Percentiles rank a stretch among this genome's conserved stretches.
Evolutionary conservation across 371 early-diverging fungal genomes (phyloP).

Genomic region (Globomyces sp.): DNA sequence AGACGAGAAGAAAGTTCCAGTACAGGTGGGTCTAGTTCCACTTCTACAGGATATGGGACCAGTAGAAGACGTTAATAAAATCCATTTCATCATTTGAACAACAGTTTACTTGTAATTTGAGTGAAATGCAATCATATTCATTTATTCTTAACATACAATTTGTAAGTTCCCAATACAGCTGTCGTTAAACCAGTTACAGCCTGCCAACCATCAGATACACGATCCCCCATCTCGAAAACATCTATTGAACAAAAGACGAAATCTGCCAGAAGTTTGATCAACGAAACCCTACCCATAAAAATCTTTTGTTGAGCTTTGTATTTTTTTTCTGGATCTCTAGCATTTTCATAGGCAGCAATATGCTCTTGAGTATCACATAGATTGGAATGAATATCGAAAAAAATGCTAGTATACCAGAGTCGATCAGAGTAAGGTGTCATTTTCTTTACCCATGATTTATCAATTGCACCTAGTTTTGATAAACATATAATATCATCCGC

Average conservation of each 20-base stretch:
- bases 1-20: background rate
- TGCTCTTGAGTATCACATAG: slow-evolving; percentile 15
- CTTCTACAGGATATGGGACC: background rate
- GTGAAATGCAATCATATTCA: slow-evolving; percentile 7
- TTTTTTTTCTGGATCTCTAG: slow-evolving; percentile 9
- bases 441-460: slow-evolving; percentile 27
- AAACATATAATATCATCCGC: slow-evolving; percentile 74
- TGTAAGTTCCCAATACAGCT: slow-evolving; percentile 66
- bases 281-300: slow-evolving; percentile 25
- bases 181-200: slow-evolving; percentile 68
- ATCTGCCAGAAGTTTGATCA: slow-evolving; percentile 47
- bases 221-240: slow-evolving; percentile 36
- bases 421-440: slow-evolving; percentile 36
- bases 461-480: slow-evolving; percentile 66
- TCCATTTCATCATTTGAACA: background rate
- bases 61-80: background rate
- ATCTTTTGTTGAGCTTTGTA: slow-evolving; percentile 24
- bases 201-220: slow-evolving; percentile 65
- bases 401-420: slow-evolving; percentile 36
- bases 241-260: slow-evolving; percentile 66
- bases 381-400: slow-evolving; percentile 26
- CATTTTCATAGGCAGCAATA: background rate
- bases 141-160: slow-evolving; percentile 53
- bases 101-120: too few relatives aligned
- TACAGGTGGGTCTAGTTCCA: background rate